A percentile compares a stretch with the other conserved stretches of the same genome.
phyloP scores from a whole-genome alignment of 345 rosid species.

The Brassica juncea region DNA sequence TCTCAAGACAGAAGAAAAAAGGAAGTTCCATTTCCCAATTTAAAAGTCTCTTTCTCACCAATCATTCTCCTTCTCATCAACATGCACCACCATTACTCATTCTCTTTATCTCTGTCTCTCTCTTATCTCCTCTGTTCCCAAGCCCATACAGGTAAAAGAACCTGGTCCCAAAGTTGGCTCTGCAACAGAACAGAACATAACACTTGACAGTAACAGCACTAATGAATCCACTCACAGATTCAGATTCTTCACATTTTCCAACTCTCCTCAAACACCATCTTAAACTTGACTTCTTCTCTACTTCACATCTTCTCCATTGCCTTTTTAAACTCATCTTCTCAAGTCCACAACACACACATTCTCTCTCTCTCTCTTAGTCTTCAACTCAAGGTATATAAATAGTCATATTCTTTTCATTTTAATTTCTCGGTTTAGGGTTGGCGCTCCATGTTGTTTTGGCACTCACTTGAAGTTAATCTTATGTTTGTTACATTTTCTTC shows the following conservation, averaged over 20 bases:
- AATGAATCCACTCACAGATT: slow-evolving; percentile 39
- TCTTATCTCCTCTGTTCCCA: slow-evolving; percentile 70
- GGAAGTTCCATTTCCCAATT: slow-evolving; percentile 46
- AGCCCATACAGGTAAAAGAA: slow-evolving; percentile 62
- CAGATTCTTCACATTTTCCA: slow-evolving; percentile 60
- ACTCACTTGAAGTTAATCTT: not conserved
- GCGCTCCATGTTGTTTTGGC: not conserved
- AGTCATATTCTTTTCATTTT: not conserved
- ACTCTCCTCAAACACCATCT: slow-evolving; percentile 39
- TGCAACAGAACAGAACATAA: slow-evolving; percentile 38
- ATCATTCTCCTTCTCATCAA: slow-evolving; percentile 43
- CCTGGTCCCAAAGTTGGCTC: slow-evolving; percentile 43
- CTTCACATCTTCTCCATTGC: slow-evolving; percentile 21
- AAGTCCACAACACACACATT: slow-evolving; percentile 1
- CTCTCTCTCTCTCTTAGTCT: not conserved
- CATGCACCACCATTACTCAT: slow-evolving; percentile 44
- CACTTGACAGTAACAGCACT: slow-evolving; percentile 41
- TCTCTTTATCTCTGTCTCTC: slow-evolving; percentile 45
- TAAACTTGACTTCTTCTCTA: slow-evolving; percentile 35
- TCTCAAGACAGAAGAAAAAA: slow-evolving; percentile 19
- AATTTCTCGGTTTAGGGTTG: not conserved
- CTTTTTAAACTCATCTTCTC: slow-evolving; percentile 26
- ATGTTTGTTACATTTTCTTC: not conserved
- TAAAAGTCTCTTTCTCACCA: slow-evolving; percentile 47
- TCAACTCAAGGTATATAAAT: slow-evolving; percentile 24